These are phyloP conservation scores for Lentinula boryana DNA, from an alignment of 768 basidiomycete species.

Conservation along the genomic window DNA sequence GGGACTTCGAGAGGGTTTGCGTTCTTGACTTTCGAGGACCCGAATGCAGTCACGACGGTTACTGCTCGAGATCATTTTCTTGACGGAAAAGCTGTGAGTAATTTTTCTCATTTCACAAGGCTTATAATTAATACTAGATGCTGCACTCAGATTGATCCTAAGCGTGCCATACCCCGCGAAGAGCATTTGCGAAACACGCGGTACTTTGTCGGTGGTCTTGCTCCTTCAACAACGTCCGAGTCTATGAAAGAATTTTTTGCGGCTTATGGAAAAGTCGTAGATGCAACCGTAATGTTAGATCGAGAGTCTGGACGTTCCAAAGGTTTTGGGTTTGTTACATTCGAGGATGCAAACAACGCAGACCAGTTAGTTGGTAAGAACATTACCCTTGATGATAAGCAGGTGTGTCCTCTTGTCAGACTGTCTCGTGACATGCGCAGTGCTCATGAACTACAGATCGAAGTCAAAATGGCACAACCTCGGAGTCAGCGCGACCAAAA, in stretches of 20 bases:
- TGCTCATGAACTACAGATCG: slow-evolving; percentile 45
- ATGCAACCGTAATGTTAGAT: slow-evolving; percentile 84
- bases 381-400: slow-evolving; percentile 69
- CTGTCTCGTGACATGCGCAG: neutral
- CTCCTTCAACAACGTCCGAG: slow-evolving; percentile 62
- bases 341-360: slow-evolving; percentile 57
- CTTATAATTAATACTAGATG: neutral
- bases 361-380: slow-evolving; percentile 63
- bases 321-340: slow-evolving; percentile 85
- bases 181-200: slow-evolving; percentile 73
- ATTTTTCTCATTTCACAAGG: neutral
- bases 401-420: slow-evolving; percentile 35
- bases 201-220: slow-evolving; percentile 77
- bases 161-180: slow-evolving; percentile 79
- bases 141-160: slow-evolving; percentile 69
- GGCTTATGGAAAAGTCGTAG: slow-evolving; percentile 73
- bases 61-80: slow-evolving; percentile 62
- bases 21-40: slow-evolving; percentile 75
- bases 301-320: slow-evolving; percentile 69
- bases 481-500: slow-evolving; percentile 56
- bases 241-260: slow-evolving; percentile 66
- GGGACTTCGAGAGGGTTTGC: slow-evolving; percentile 80
- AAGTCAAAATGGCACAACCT: slow-evolving; percentile 78
- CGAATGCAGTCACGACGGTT: slow-evolving; percentile 57
- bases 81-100: slow-evolving; percentile 70